Evolutionary conservation across 352 stramenopile genomes (phyloP).

Genomic region (Phytophthora ramorum): DNA sequence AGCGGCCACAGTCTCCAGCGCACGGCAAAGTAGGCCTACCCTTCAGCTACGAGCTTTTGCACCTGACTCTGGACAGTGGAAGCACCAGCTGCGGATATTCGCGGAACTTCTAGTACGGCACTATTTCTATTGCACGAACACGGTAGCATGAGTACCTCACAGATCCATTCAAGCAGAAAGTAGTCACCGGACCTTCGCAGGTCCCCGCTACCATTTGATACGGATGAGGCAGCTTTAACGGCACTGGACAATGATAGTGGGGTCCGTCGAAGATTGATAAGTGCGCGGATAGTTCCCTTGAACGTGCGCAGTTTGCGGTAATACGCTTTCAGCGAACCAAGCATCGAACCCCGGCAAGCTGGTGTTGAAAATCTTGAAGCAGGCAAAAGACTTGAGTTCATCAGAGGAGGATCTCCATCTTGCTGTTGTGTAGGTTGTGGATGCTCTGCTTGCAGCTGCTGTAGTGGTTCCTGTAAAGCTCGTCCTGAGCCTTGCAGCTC

Average conservation of each 20-base stretch:
- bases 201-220: constrained; percentile 10
- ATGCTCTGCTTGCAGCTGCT: constrained; percentile 5
- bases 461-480: constrained; percentile 1
- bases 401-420: constrained; percentile 18
- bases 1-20: not conserved
- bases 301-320: constrained; percentile 77
- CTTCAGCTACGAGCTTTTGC: constrained; percentile 67
- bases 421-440: not conserved
- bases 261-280: constrained; percentile 61
- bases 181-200: constrained; percentile 20
- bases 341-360: constrained; percentile 43
- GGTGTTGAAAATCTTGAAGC: constrained; percentile 3
- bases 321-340: constrained; percentile 67
- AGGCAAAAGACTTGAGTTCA: constrained; percentile 32
- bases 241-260: constrained; percentile 20
- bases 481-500: constrained; percentile 18
- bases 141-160: not conserved
- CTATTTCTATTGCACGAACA: constrained; percentile 2
- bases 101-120: constrained; percentile 32
- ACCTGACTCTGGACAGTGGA: constrained; percentile 59
- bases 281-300: constrained; percentile 68
- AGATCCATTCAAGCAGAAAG: not conserved
- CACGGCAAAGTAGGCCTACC: constrained; percentile 33
- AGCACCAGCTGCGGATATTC: constrained; percentile 49
- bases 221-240: not conserved